Percentiles rank a stretch among this genome's conserved stretches.
These are phyloP conservation scores for Penicillium sp. DNA, from an alignment of 2,329 filamentous ascomycete genomes.

Conservation along the genomic window DNA sequence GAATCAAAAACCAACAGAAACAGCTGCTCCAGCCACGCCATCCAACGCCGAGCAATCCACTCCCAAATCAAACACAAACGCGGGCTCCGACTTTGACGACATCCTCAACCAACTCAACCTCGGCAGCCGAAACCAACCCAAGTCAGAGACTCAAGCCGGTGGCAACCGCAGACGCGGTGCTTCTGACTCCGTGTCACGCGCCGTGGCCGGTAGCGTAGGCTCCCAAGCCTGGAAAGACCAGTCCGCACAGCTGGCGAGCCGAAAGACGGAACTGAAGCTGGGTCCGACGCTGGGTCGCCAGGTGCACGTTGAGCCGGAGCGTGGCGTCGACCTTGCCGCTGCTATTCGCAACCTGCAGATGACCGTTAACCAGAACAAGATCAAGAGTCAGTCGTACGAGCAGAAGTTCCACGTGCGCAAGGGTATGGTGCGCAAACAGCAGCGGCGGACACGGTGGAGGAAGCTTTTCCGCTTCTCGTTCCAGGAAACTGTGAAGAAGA, in stretches of 20 bases:
- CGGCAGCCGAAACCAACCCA: slow-evolving; percentile 11
- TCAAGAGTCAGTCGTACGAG: slow-evolving; percentile 29
- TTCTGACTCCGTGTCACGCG: slow-evolving; percentile 21
- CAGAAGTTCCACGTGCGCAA: slow-evolving; percentile 45
- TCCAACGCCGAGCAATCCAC: slow-evolving; percentile 5
- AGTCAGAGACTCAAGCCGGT: slow-evolving; percentile 1
- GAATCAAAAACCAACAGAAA: slow-evolving; percentile 5
- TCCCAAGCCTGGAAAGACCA: slow-evolving; percentile 1
- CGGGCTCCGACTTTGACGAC: slow-evolving; percentile 29
- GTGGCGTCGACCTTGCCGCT: slow-evolving; percentile 29
- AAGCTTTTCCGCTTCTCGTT: slow-evolving; percentile 47
- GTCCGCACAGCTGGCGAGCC: slow-evolving; percentile 16
- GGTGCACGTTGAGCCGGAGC: slow-evolving; percentile 34
- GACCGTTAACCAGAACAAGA: slow-evolving; percentile 32
- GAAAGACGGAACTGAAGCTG: slow-evolving; percentile 35
- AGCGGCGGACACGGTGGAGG: slow-evolving; percentile 42
- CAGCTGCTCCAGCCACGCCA: slow-evolving; percentile 4
- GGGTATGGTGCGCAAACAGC: slow-evolving; percentile 43
- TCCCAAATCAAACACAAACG: slow-evolving; percentile 6
- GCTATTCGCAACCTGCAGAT: slow-evolving; percentile 29
- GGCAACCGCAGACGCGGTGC: slow-evolving; percentile 6
- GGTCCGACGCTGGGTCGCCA: slow-evolving; percentile 39
- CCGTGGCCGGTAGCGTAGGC: slow-evolving; percentile 10
- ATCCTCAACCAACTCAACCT: slow-evolving; percentile 36
- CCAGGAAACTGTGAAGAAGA: slow-evolving; percentile 40